Evolutionary conservation across 805 yeast species (phyloP), one percentile per base, ranked within the genome.

Genomic region (Metschnikowia aberdeeniae): DNA sequence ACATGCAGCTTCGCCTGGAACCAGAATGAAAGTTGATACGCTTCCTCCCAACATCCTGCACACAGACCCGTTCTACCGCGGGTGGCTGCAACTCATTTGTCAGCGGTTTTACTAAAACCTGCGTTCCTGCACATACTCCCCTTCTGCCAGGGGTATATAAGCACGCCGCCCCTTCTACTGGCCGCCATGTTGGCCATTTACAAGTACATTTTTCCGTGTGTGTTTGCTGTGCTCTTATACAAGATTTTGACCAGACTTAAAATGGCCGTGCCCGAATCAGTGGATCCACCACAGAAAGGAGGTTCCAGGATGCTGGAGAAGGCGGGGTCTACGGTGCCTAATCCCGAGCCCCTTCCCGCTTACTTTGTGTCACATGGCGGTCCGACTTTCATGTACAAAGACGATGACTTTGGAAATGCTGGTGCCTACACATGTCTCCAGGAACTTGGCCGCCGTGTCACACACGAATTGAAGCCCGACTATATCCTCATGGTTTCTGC

Each of bases 281-380:
- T 2, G 2, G 26, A 3, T 6, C 6, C 13, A 3, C 6, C 31
- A n/a, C 2, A 29, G 13, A 29, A 9, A 29, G 13, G 6, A 29
- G 31, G 4, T n/a, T n/a, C 31, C 5, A 29, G 13, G 6, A 11
- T n/a, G 12, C 5, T 29, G 13, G 31, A n/a, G 31, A 29, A 29
- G 6, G 2, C 6, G 1, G 19, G 10, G 9, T 4, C 17, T 9
- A 13, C 20, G 14, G 34, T 14, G 10, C 20, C 34, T 17, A n/a
- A 31, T 43, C 43, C 59, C 1, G 43, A 47, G 7, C 73, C 73
- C 12, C 63, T 62, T 14, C 92, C 93, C 6, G 76, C 81, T 1
- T 84, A 66, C 59, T 87, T 86, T 61, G 59, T 85, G 35, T 80
- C 88, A n/a, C 95, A 86, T 64, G 95, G 95, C 6, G 93, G 90